These are phyloP conservation scores for Stagonosporopsis cucurbitacearum DNA, from an alignment of 2,329 filamentous ascomycete genomes.

Conservation along the genomic window DNA sequence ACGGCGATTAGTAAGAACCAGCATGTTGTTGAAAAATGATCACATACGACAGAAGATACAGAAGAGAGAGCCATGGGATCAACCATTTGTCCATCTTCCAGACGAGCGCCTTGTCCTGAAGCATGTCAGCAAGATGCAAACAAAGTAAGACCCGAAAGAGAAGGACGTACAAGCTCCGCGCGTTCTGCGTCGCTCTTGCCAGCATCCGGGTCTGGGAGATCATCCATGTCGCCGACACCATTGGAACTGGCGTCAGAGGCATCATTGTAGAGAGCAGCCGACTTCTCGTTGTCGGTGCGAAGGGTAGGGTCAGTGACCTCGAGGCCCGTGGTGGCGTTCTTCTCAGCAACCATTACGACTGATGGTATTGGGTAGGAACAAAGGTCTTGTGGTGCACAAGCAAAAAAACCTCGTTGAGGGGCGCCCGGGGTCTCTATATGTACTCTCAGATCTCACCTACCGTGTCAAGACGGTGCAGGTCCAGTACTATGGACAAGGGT, in stretches of 20 bases:
- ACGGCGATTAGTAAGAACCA: background rate
- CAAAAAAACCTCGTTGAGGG: conserved; percentile 17
- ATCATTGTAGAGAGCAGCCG: conserved; percentile 31
- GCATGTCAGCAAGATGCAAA: conserved; percentile 21
- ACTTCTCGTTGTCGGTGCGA: conserved; percentile 33
- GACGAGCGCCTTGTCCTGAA: conserved; percentile 47
- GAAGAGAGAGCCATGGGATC: conserved; percentile 50
- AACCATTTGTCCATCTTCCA: conserved; percentile 53
- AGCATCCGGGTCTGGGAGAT: conserved; percentile 44
- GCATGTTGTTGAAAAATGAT: rapidly evolving
- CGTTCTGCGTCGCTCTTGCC: conserved; percentile 46
- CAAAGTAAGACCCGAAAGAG: background rate
- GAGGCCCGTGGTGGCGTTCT: conserved; percentile 22
- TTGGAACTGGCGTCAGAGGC: conserved; percentile 34
- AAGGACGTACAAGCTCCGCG: conserved; percentile 38
- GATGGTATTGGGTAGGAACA: conserved; percentile 17
- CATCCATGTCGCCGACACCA: conserved; percentile 37
- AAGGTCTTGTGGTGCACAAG: conserved; percentile 25
- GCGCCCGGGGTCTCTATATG: conserved; percentile 39
- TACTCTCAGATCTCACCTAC: conserved; percentile 28
- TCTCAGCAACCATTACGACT: conserved; percentile 43
- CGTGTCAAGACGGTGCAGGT: conserved; percentile 8
- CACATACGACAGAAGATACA: conserved; percentile 49
- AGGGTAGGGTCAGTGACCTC: conserved; percentile 19
- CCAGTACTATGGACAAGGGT: conserved; percentile 13